Evolutionary conservation across 257 asterid species (phyloP).

Genomic region (Gentiana straminea): DNA sequence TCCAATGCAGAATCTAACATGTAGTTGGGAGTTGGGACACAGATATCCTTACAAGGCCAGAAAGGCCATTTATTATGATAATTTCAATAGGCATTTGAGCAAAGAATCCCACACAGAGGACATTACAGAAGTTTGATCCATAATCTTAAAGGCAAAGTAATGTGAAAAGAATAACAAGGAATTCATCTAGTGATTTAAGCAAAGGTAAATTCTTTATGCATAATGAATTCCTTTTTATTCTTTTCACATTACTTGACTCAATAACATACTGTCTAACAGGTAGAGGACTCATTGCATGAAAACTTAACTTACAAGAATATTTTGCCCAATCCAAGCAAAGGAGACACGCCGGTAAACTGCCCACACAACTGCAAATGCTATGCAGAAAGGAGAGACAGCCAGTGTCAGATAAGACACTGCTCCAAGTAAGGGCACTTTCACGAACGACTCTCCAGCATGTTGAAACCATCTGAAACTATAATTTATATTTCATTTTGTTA

Average conservation of each 20-base stretch:
- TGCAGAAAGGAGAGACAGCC: conserved; percentile 86
- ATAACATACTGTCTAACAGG: no score
- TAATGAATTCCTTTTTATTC: no score
- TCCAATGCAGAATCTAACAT: conserved; percentile 1
- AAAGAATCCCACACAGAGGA: no score
- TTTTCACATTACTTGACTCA: no score
- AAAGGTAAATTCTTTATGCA: no score
- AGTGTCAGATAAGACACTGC: conserved; percentile 77
- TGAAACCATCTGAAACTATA: conserved; percentile 89
- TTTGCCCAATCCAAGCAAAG: conserved; percentile 99
- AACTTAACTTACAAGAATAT: conserved; percentile 67
- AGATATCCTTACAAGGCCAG: no score
- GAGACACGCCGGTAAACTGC: conserved; percentile 63
- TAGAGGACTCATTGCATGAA: no score
- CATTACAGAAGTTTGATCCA: no score
- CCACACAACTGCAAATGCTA: conserved; percentile 83
- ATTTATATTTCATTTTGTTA: no score
- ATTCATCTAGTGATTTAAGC: no score
- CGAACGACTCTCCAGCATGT: conserved; percentile 51
- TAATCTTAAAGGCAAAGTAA: no score
- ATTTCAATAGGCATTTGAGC: background rate
- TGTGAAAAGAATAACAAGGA: no score
- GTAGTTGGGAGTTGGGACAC: background rate
- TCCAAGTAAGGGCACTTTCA: conserved; percentile 78
- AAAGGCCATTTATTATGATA: background rate